These are phyloP conservation scores for Annulohypoxylon nitens DNA, from an alignment of 495 filamentous ascomycete species.

Conservation along the genomic window DNA sequence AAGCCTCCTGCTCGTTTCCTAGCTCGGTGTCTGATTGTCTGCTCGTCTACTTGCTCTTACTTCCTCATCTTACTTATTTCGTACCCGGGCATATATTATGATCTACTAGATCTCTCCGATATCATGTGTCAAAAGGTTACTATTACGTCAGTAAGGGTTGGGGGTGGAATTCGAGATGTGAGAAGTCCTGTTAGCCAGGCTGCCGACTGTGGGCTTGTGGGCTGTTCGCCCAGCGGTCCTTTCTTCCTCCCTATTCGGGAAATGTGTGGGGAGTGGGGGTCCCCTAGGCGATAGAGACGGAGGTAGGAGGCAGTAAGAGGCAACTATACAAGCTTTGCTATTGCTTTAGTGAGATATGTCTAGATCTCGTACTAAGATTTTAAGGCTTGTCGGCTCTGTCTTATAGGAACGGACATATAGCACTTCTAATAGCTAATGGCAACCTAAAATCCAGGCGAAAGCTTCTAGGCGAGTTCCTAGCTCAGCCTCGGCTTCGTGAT, in stretches of 20 bases:
- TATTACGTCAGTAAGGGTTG: slow-evolving; percentile 9
- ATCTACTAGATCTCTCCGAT: slow-evolving; percentile 6
- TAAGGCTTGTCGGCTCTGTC: not conserved
- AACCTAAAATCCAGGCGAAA: not conserved
- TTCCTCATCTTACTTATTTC: slow-evolving; percentile 2
- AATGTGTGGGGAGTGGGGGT: slow-evolving; percentile 46
- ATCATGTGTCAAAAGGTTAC: slow-evolving; percentile 12
- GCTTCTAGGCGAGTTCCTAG: not conserved
- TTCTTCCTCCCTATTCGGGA: slow-evolving; percentile 47
- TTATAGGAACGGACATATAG: slow-evolving; percentile 2
- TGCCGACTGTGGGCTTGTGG: not conserved
- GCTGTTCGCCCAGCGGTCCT: not conserved
- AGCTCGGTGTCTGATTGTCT: slow-evolving; percentile 6
- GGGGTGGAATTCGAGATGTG: slow-evolving; percentile 1
- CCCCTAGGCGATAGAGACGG: not conserved
- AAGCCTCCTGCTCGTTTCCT: not conserved
- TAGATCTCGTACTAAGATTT: not conserved
- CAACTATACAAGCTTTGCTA: slow-evolving; percentile 5
- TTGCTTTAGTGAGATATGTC: slow-evolving; percentile 8
- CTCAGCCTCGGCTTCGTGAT: slow-evolving; percentile 1
- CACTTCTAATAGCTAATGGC: not conserved
- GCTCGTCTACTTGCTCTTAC: not conserved
- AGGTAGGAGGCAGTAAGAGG: slow-evolving; percentile 14
- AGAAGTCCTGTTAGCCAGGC: slow-evolving; percentile 1
- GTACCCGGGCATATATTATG: slow-evolving; percentile 4